These are phyloP conservation scores for Drechslerella coelobrocha DNA, from an alignment of 2,329 filamentous ascomycete species.

Conservation along the genomic window DNA sequence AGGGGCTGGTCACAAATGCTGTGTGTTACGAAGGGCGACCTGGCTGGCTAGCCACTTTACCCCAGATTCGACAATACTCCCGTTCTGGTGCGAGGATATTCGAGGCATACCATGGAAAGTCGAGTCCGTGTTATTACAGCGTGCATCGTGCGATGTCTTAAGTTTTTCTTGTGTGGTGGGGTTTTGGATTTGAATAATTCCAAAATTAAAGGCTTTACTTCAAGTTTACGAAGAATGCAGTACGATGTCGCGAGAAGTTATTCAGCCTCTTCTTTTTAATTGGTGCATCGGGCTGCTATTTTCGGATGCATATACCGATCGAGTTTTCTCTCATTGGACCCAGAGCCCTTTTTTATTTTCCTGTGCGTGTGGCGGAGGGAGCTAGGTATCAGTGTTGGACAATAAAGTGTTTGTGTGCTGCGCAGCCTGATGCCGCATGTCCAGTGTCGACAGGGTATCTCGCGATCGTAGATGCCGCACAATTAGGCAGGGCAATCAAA, in stretches of 20 bases:
- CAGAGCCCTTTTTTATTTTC: not conserved
- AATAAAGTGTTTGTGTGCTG: too few species aligned
- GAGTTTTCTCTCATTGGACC: too few species aligned
- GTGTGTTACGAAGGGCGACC: not conserved
- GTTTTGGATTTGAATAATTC: too few species aligned
- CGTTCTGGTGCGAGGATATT: not conserved
- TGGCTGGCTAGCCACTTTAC: not conserved
- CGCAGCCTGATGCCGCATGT: not conserved
- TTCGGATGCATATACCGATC: not conserved
- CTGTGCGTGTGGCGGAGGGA: not conserved
- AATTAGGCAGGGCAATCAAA: not conserved
- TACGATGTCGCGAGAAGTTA: too few species aligned
- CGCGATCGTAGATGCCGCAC: constrained; percentile 26
- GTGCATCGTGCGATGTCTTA: too few species aligned
- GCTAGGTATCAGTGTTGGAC: not conserved
- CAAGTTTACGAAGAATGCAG: not conserved
- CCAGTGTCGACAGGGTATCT: not conserved
- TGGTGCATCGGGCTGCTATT: constrained; percentile 2
- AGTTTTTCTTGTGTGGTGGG: too few species aligned
- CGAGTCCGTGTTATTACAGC: not conserved
- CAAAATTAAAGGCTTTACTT: not conserved
- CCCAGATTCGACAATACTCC: not conserved
- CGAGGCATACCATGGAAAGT: not conserved
- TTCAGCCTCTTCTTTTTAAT: not conserved
- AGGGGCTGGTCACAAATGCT: too few species aligned